Percentiles rank a stretch among this genome's conserved stretches.
Evolutionary conservation across 2,329 filamentous ascomycete species (phyloP).

Genomic region (Pestalotiopsis sp.): DNA sequence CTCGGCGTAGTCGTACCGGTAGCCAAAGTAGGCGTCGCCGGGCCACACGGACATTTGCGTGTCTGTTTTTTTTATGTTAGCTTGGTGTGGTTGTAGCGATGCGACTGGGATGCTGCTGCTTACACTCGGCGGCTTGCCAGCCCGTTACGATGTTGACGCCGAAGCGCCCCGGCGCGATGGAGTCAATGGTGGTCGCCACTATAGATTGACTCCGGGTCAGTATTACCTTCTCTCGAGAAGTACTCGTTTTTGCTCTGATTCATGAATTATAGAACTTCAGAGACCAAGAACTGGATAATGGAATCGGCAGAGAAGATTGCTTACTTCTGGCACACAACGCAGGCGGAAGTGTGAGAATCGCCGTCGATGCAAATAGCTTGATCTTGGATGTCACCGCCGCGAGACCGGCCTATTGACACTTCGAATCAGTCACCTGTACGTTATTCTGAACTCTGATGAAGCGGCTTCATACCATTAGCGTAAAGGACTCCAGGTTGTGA

Average conservation of each 20-base stretch:
- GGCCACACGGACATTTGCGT: constrained; percentile 31
- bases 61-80: constrained; percentile 11
- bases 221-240: not conserved
- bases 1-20: constrained; percentile 31
- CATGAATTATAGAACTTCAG: too few species aligned
- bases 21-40: constrained; percentile 31
- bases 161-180: constrained; percentile 28
- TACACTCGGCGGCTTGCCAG: constrained; percentile 30
- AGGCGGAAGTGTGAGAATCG: constrained; percentile 28
- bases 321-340: constrained; percentile 24
- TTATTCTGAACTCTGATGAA: not conserved
- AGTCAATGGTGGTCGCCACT: constrained; percentile 29
- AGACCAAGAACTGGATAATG: not conserved
- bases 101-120: not conserved
- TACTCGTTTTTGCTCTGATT: too few species aligned
- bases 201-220: not conserved
- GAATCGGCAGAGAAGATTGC: not conserved
- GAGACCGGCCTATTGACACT: constrained; percentile 21
- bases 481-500: constrained; percentile 32
- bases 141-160: constrained; percentile 32
- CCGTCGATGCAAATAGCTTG: constrained; percentile 31
- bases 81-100: not conserved
- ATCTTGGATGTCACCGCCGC: constrained; percentile 31
- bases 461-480: constrained; percentile 20
- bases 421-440: not conserved